phyloP scores from a whole-genome alignment of 2,329 filamentous ascomycete genomes.

The Emmonsiellopsis sp. region DNA sequence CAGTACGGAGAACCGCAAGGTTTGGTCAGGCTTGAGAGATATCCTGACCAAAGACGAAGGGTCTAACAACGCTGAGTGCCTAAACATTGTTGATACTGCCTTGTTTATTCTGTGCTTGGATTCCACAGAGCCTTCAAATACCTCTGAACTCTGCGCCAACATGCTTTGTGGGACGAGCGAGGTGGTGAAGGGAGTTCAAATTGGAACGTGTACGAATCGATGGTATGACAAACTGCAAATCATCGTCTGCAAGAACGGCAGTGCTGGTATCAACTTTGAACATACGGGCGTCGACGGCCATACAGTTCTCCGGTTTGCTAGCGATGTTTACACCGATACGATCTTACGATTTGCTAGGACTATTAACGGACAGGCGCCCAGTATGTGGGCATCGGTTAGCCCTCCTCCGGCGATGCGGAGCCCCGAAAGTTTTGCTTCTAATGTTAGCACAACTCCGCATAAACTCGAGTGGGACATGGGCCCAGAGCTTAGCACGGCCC shows the following conservation, averaged over 20 bases:
- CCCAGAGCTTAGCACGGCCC: slow-evolving; percentile 78
- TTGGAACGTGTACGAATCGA: slow-evolving; percentile 93
- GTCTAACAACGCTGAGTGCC: slow-evolving; percentile 90
- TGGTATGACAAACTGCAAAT: slow-evolving; percentile 99
- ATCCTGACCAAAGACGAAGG: slow-evolving; percentile 74
- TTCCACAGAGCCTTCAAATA: slow-evolving; percentile 74
- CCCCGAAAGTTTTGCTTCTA: slow-evolving; percentile 67
- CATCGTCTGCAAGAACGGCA: slow-evolving; percentile 97
- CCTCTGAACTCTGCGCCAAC: slow-evolving; percentile 84
- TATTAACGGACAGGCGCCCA: slow-evolving; percentile 89
- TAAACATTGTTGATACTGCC: slow-evolving; percentile 91
- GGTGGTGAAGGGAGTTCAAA: slow-evolving; percentile 85
- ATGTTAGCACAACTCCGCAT: slow-evolving; percentile 86
- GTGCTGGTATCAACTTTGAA: slow-evolving; percentile 97
- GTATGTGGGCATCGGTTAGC: slow-evolving; percentile 80
- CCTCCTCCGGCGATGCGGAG: slow-evolving; percentile 90
- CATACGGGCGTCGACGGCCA: slow-evolving; percentile 97
- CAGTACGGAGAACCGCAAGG: slow-evolving; percentile 91
- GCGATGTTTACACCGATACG: slow-evolving; percentile 93
- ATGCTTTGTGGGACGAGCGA: slow-evolving; percentile 96
- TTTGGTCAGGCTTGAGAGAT: slow-evolving; percentile 86
- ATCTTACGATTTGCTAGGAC: slow-evolving; percentile 90
- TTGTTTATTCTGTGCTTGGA: slow-evolving; percentile 89
- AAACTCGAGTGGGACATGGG: slow-evolving; percentile 98
- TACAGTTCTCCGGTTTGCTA: slow-evolving; percentile 90